Base-by-base conservation (phyloP, 805 yeast genomes). In the Debaryomyces castellii region DNA sequence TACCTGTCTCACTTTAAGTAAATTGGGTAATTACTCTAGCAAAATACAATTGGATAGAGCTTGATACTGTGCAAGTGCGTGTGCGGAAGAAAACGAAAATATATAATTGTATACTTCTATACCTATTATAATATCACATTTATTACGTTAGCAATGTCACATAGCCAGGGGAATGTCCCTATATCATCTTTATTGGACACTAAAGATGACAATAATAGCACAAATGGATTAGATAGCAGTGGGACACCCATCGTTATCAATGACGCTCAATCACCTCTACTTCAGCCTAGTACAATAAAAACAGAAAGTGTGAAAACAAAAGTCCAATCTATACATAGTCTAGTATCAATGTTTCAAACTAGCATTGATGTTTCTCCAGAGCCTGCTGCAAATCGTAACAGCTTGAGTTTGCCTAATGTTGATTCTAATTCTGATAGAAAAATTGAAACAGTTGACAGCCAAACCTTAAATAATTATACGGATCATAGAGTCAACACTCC, bases 1-100 rank as follows among this genome's bases (percentile, higher is more conserved):
- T 59, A 90, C 92, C 0, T 84, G 85, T 48, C 68, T 94, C 58
- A 82, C 85, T 25, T 69, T 92, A 48, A 85, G 90, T 24, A 87
- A 89, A 61, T 74, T 89, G 46, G 96, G 96, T 36, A 73, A 77
- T 42, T 77, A 80, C 52, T 77, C 80, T 23, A 85, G 80, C 46
- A 80, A 77, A 49, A 68, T 80, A 34, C 89, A 85, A 57, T 65
- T 89, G 38, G 95, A 88, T 58, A 81, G 85, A 54, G 96, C 91
- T 2, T 83, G 60, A 41, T 8, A 5, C 22, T 8, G 25, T 28
- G 4, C 16, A 25, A 12, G 20, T 30, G 38, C 22, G 24, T 20
- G 14, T 35, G 38, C 38, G 38, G 5, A 32, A 16, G 11, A 32
- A 32, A 16, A 32, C 7, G 18, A 16, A 16, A 32, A 32, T 16